These are phyloP conservation scores for Lachancea waltii DNA, from an alignment of 805 yeast genomes.

Conservation along the genomic window DNA sequence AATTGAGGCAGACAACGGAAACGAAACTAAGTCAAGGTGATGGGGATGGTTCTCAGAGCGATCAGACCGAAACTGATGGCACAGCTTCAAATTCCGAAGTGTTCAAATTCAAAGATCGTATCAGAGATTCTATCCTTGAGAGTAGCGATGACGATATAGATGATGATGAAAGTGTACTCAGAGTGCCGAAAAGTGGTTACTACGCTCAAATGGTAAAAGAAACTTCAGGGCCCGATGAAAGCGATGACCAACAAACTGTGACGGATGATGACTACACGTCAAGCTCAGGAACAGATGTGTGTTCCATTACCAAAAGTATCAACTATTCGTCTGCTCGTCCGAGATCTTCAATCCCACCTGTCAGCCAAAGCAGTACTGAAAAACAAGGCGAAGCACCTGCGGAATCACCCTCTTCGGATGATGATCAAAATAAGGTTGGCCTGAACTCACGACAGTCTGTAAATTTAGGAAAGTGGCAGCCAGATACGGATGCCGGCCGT, in stretches of 20 bases:
- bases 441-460: slow-evolving; percentile 23
- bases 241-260: slow-evolving; percentile 2
- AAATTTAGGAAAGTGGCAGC: slow-evolving; percentile 52
- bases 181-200: slow-evolving; percentile 24
- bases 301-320: slow-evolving; percentile 3
- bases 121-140: slow-evolving; percentile 15
- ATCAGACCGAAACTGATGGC: not conserved
- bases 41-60: too few species aligned
- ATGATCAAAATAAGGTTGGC: too few species aligned
- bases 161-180: slow-evolving; percentile 11
- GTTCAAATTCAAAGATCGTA: slow-evolving; percentile 12
- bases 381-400: too few species aligned
- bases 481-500: slow-evolving; percentile 40
- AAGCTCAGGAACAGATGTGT: not conserved
- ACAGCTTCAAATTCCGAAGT: slow-evolving; percentile 1
- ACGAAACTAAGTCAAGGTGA: slow-evolving; percentile 1
- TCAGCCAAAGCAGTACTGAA: too few species aligned
- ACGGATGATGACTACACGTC: slow-evolving; percentile 9
- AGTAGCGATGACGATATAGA: slow-evolving; percentile 17
- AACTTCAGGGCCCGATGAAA: not conserved
- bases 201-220: slow-evolving; percentile 19
- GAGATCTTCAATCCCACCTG: too few species aligned
- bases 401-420: too few species aligned
- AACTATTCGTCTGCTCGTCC: too few species aligned
- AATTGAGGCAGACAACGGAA: slow-evolving; percentile 8